Evolutionary conservation across 2,329 filamentous ascomycete genomes (phyloP), one percentile per base, ranked within the genome.

Genomic region (Fusarium temperatum): DNA sequence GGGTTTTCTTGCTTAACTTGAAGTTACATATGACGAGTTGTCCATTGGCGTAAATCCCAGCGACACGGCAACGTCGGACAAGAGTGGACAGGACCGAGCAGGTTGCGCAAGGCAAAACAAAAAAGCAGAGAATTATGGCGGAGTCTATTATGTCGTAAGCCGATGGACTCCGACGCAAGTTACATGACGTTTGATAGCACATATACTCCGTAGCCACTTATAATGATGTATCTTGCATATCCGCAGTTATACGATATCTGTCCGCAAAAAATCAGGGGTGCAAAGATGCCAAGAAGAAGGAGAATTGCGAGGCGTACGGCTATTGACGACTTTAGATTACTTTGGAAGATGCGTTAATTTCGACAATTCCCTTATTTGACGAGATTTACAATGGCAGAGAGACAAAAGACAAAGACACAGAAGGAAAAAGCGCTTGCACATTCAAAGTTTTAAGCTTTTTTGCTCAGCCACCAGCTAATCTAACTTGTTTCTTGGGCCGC

Each of bases 381-480:
- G 13, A 26, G 32, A 53, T 35, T 38, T n/a, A 51, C 57, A 22
- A 48, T 30, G 22, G 18, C 28, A 35, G 30, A 45, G 6, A 20
- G 6, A 48, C 45, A 48, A 48, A 45, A 45, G 44, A 45, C 18
- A 20, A 24, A 24, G 14, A 18, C 18, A 30, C 13, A 22, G 26
- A 42, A 26, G 32, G 13, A 20, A 18, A 13, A 44, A 24, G 45
- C 39, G 45, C 66, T 54, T 47, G 47, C 24, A 55, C 30, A 26
- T 63, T 68, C 65, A 68, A 56, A 66, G 68, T 71, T 71, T 71
- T 71, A 71, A 71, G 62, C 61, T 71, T 71, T 69, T 64, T 60
- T 48, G 55, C 68, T 63, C 48, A 72, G 68, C 69, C 69, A 68
- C 48, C 47, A 41, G 38, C 41, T 50, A 55, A 28, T 60, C 47